Base-by-base conservation (phyloP, 768 basidiomycete species). In the Favolaschia claudopus region DNA sequence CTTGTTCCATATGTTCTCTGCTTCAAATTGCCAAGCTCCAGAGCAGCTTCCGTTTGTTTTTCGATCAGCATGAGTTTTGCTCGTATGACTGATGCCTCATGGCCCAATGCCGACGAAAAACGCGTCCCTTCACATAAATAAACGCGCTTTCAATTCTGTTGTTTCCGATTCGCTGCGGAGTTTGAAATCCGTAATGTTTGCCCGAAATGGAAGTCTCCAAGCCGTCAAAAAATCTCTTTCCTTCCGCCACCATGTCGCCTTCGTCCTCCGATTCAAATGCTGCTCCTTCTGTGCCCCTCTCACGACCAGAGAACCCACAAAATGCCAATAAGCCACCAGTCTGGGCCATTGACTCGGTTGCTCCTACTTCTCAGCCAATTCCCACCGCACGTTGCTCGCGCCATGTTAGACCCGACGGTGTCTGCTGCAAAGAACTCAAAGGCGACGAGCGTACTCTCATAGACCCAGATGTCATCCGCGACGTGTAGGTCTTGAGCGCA, bases 351-450 rank as follows among this genome's bases (percentile, higher is more conserved):
- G 77, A 82, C 20, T 64, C 79, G 8, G 71, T 84, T 5, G 73
- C 69, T 12, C 60, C 76, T 3, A 73, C 76, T 1, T 33, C 62
- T 4, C 67, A 75, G 14, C 67, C 75, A 2, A 73, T 81, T 0
- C 74, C 85, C 3, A 74, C 78, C 6, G 76, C 84, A 20, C 86
- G 87, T 69, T 93, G 91, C 68, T 80, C 82, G 15, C 75, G 82
- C 60, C 75, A 83, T 51, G 73, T 76, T 29, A 80, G 82, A 29
- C 76, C 76, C 40, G 84, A 83, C 47, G 91, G 89, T 8, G 74
- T 95, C 5, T 96, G 95, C 76, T 97, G 95, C 79, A 91, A 93
- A 67, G 92, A 95, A 52, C 85, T 96, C 57, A 93, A 87, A 69
- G 85, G 88, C 13, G 92, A 94, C 44, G 88, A 94, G 57, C 84